phyloP scores from a whole-genome alignment of 1,284 basidiomycete genomes.

The Malassezia sympodialis region DNA sequence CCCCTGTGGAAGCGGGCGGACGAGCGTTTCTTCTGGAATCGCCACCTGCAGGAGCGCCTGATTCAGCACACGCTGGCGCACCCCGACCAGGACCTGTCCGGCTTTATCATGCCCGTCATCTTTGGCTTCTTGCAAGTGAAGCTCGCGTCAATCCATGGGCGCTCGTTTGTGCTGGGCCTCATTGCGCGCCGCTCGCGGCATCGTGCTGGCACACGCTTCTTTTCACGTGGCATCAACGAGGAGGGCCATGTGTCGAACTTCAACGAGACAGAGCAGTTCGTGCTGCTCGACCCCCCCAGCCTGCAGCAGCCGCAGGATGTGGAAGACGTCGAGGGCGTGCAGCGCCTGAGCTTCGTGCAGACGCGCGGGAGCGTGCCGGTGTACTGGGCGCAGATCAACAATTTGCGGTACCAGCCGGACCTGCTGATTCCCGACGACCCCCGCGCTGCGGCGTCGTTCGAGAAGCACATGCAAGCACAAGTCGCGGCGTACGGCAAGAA shows the following conservation, averaged over 20 bases:
- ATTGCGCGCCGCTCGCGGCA: slow-evolving; percentile 85
- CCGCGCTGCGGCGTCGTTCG: slow-evolving; percentile 64
- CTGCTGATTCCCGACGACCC: slow-evolving; percentile 87
- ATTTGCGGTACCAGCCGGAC: slow-evolving; percentile 90
- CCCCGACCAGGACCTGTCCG: slow-evolving; percentile 56
- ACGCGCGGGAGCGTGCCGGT: slow-evolving; percentile 85
- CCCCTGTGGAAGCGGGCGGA: slow-evolving; percentile 66
- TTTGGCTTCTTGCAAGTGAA: slow-evolving; percentile 67
- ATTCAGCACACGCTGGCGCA: slow-evolving; percentile 20
- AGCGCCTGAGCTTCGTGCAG: slow-evolving; percentile 65
- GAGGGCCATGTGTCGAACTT: slow-evolving; percentile 52
- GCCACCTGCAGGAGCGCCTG: slow-evolving; percentile 52
- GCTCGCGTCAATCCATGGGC: slow-evolving; percentile 64
- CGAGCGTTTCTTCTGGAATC: slow-evolving; percentile 98
- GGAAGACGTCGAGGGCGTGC: slow-evolving; percentile 54
- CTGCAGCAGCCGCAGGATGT: slow-evolving; percentile 40
- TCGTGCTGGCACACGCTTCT: slow-evolving; percentile 92
- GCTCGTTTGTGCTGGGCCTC: slow-evolving; percentile 71
- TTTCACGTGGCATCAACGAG: slow-evolving; percentile 80
- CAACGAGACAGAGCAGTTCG: slow-evolving; percentile 54
- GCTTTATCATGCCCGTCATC: slow-evolving; percentile 69
- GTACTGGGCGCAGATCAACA: slow-evolving; percentile 96
- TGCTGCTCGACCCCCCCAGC: slow-evolving; percentile 49
- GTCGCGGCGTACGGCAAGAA: slow-evolving; percentile 68
- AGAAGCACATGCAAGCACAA: slow-evolving; percentile 66